A percentile compares a stretch with the other conserved stretches of the same genome.
phyloP scores from a whole-genome alignment of 345 rosid genomes.

The Salix suchowensis region DNA sequence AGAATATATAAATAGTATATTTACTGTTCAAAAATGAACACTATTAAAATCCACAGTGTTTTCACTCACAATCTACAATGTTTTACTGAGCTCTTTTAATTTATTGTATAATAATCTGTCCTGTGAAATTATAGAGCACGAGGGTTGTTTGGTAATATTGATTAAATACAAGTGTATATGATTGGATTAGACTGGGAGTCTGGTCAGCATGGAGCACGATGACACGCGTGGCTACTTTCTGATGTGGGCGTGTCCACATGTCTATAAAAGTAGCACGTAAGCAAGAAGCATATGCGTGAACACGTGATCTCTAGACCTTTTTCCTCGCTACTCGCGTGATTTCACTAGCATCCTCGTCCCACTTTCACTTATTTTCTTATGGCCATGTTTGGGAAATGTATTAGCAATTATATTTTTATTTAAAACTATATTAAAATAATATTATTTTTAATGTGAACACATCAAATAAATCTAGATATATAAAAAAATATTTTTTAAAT shows the following conservation, averaged over 20 bases:
- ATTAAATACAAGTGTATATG: not conserved
- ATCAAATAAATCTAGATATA: too few relatives aligned
- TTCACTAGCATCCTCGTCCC: not conserved
- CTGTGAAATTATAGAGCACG: not conserved
- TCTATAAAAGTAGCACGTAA: not conserved
- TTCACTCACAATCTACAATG: too few relatives aligned
- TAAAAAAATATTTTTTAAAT: too few relatives aligned
- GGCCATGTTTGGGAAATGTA: too few relatives aligned
- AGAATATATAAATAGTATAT: too few relatives aligned
- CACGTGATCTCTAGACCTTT: not conserved
- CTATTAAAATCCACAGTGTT: too few relatives aligned
- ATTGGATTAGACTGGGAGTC: slow-evolving; percentile 5
- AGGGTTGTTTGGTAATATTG: not conserved
- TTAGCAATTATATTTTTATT: too few relatives aligned
- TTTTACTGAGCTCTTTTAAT: too few relatives aligned
- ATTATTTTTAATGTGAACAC: too few relatives aligned
- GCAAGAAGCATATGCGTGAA: not conserved
- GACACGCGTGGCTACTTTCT: slow-evolving; percentile 1
- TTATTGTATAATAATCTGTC: not conserved
- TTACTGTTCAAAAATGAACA: too few relatives aligned
- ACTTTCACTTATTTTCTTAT: not conserved
- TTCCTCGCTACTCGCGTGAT: not conserved
- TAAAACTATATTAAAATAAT: too few relatives aligned
- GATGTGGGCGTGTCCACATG: not conserved
- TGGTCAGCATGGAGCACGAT: not conserved